Base-by-base conservation (phyloP, 768 basidiomycete species). In the Thelephora ganbajun region DNA sequence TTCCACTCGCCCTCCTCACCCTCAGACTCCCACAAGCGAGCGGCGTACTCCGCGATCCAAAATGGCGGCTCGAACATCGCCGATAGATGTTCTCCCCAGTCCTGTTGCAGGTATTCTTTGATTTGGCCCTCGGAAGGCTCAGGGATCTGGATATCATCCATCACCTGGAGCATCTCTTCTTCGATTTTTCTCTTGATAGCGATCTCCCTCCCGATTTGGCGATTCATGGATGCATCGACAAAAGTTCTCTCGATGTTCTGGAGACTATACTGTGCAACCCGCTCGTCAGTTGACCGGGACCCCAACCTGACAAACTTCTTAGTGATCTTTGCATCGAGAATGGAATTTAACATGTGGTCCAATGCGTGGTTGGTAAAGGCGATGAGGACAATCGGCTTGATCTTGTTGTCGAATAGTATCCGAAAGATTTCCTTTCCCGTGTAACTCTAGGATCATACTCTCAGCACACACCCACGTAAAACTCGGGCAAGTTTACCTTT, bases 361-460 rank as follows among this genome's bases (percentile, higher is more conserved):
- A 88, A 67, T 0, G 85, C 85, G 39, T 87, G 86, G 53, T 88
- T 87, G 0, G 85, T 88, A 61, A 79, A 85, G 0, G 83, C 72
- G 22, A 78, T 70, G 54, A 79, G 62, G 2, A 71, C 39, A 22
- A 41, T 14, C 39, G 75, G 81, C 1, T 66, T 61, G 45, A 79
- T 60, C 11, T 67, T 51, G 54, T 74, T 77, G 1, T 64, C 59
- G 4, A 81, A 58, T n/a, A 88, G 63, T 5, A 84, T 73, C 0
- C 80, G 74, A 7, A 88, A 57, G 13, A 88, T 66, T 57, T 88
- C 80, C 4, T 79, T 71, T 1, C 79, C 82, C 2, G 79, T 82
- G 53, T 69, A 84, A 20, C 74, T 78, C 78, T 82, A 22, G 7
- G 6, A 41, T 18, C 2, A 41, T 18, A 14, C 50, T 9, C 18